Base-by-base conservation (phyloP, 352 stramenopile species). In the Aphanomyces euteiches region DNA sequence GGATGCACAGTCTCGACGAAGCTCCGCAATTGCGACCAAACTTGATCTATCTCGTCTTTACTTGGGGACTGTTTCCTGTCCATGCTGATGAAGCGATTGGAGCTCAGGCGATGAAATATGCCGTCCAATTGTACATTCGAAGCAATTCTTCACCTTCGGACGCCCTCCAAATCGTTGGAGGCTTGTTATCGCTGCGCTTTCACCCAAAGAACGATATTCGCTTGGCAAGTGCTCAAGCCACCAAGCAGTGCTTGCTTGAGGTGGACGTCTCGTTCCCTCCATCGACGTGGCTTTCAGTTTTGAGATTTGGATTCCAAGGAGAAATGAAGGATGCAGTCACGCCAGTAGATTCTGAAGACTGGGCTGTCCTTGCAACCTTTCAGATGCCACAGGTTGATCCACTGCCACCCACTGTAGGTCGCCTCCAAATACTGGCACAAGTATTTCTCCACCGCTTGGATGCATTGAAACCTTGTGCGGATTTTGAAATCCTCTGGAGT, bases 371-470 rank as follows among this genome's bases (percentile, higher is more conserved):
- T 10, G 7, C 38, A 38, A 17, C 47, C 17, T 61, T 69, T 8
- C 28, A 37, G 43, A 28, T 56, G 10, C 28, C 50, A 4, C 15
- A 21, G 10, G 38, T 41, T 3, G 7, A 12, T n/a, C n/a, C 34
- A 38, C 17, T 39, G 2, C 63, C 63, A n/a, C 13, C 60, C 28
- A 21, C 41, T 15, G 0, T 28, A 17, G 50, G n/a, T 6, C 7
- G 37, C 50, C 38, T 69, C 43, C 37, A 69, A 5, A 40, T 69
- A 21, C 47, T 69, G 19, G 43, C 47, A 13, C 34, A 34, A 17
- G 37, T 69, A 8, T 69, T 69, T 43, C 15, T 69, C 15, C 63
- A 60, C 15, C 63, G 59, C 4, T 21, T 69, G 7, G 63, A 69
- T 39, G 63, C 56, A 6, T 61, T 50, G 40, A n/a, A 45, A 7